Evolutionary conservation across 371 early-diverging fungal genomes (phyloP), one percentile per base, ranked within the genome.

Genomic region (Mortierella sp.): DNA sequence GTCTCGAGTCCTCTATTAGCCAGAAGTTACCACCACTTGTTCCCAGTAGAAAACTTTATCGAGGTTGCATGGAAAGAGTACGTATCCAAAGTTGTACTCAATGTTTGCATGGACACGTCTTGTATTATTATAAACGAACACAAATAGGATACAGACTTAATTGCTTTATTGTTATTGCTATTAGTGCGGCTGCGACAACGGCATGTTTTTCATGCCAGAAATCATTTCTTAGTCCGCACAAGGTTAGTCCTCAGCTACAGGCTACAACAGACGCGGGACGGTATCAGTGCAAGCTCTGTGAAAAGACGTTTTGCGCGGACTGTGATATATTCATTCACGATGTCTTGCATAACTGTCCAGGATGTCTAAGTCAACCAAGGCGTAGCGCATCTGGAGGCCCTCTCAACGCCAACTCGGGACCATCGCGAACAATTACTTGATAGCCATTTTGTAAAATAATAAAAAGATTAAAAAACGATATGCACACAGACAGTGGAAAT

Each of bases 291-390:
- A 92, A 92, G 15, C 84, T 89, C 40, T 98, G 98, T 77, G 70
- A 84, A 10, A 86, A 93, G 40, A 87, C 88, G n/a, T 96, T 96
- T 74, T 98, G 98, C 72, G 76, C 95, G 43, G 98, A 97, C 40
- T 98, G 98, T 80, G 98, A 98, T 85, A 78, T 96, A 8, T 98
- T 93, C 84, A 88, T 96, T 15, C 98, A 98, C 80, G 97, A 97
- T 73, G 93, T 93, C 13, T 86, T 98, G 47, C 97, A 97, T 74
- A 96, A 95, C 72, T 98, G 98, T 82, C 96, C 96, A 16, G 96
- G 97, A 4, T 97, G 97, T 45, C 58, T 80, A 41, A 80, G 71
- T 33, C 84, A 82, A 60, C 83, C 79, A 43, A 63, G 76, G 67
- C 67, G 72, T 7, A 16, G 6, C 16, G 60, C 40, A 41, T 22